These are phyloP conservation scores for Leccinum fibrillosum DNA, from an alignment of 768 basidiomycete species.

Conservation along the genomic window DNA sequence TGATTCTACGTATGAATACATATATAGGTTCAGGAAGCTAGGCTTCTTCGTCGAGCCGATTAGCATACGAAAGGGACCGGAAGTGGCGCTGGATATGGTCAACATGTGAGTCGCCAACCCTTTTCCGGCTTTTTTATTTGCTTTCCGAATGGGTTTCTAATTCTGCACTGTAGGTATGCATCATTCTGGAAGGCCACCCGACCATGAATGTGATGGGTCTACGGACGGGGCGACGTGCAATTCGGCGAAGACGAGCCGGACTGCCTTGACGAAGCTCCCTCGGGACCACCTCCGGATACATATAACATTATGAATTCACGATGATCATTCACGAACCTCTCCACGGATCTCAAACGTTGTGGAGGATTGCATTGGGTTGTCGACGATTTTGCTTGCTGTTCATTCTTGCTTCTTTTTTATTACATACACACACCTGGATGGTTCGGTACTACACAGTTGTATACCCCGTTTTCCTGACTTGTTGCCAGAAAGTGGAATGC, in stretches of 20 bases:
- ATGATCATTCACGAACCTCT: background rate
- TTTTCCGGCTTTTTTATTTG: background rate
- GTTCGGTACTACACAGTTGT: background rate
- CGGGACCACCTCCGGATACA: background rate
- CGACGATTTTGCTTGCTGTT: background rate
- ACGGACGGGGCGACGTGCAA: background rate
- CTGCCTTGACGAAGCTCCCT: background rate
- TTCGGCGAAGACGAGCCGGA: background rate
- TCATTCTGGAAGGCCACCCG: constrained; percentile 32
- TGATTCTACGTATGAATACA: background rate
- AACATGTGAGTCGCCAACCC: constrained; percentile 53
- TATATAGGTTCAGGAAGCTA: constrained; percentile 42
- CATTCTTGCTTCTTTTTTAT: background rate
- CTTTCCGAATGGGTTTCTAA: background rate
- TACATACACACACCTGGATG: background rate
- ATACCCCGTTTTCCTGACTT: background rate
- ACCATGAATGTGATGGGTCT: constrained; percentile 3
- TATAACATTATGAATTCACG: background rate
- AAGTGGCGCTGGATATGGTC: constrained; percentile 57
- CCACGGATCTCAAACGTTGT: background rate
- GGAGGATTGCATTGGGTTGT: background rate
- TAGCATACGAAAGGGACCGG: constrained; percentile 47
- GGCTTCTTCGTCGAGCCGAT: constrained; percentile 55
- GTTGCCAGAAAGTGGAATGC: background rate
- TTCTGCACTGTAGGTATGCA: constrained; percentile 23